phyloP scores from a whole-genome alignment of 164 flowering plant genomes.

The Brasenia schreberi region DNA sequence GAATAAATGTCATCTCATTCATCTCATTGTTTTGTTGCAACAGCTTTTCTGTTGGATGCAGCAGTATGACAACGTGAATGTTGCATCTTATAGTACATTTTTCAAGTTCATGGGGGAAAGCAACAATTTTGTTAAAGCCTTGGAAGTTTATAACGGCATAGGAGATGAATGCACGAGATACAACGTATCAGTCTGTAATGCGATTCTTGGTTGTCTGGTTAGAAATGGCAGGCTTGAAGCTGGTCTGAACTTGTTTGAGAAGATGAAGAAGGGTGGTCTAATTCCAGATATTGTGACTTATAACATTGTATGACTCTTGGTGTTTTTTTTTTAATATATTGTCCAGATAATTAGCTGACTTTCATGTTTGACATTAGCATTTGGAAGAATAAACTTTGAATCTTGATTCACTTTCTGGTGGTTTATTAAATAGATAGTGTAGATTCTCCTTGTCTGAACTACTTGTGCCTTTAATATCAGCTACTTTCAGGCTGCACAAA shows the following conservation, averaged over 20 bases:
- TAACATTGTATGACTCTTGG: slow-evolving; percentile 48
- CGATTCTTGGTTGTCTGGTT: slow-evolving; percentile 60
- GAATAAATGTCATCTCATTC: slow-evolving; percentile 1
- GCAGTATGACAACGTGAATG: slow-evolving; percentile 42
- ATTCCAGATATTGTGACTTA: slow-evolving; percentile 70
- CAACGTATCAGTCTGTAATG: slow-evolving; percentile 60
- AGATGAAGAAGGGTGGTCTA: slow-evolving; percentile 78
- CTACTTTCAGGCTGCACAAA: slow-evolving; percentile 82
- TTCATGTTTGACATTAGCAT: not conserved
- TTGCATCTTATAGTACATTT: slow-evolving; percentile 70
- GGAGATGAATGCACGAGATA: slow-evolving; percentile 38
- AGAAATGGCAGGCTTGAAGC: slow-evolving; percentile 54
- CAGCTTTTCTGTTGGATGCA: slow-evolving; percentile 94
- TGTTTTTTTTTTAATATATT: too few relatives aligned
- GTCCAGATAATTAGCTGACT: not conserved
- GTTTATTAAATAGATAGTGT: too few relatives aligned
- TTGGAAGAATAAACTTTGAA: not conserved
- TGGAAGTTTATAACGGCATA: slow-evolving; percentile 57
- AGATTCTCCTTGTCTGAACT: not conserved
- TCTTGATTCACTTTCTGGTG: not conserved
- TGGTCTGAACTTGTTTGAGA: slow-evolving; percentile 49
- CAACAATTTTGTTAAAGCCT: slow-evolving; percentile 35
- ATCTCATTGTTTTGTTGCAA: slow-evolving; percentile 7
- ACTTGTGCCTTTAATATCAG: slow-evolving; percentile 26
- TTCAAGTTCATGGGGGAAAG: slow-evolving; percentile 62